Evolutionary conservation across 352 stramenopile species (phyloP).

Genomic region (Pythium plurisporium): DNA sequence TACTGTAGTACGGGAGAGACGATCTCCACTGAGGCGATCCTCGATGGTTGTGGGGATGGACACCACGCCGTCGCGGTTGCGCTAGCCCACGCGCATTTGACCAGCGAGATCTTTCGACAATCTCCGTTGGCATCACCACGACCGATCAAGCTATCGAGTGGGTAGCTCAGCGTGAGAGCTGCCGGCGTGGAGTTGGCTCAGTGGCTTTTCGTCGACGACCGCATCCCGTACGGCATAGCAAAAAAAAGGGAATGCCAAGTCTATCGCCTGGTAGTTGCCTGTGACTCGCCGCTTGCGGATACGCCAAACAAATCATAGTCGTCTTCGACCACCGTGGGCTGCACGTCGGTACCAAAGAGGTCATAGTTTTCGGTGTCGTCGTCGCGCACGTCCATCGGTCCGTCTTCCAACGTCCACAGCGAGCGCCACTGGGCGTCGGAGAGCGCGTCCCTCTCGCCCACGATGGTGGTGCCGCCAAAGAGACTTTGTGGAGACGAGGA

Average conservation of each 20-base stretch:
- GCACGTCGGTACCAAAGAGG: background rate
- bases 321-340: background rate
- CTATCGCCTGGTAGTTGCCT: no score
- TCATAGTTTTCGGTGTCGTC: background rate
- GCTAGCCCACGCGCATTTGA: no score
- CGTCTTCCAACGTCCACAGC: constrained; percentile 6
- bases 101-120: no score
- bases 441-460: background rate
- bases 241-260: no score
- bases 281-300: no score
- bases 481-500: background rate
- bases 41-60: no score
- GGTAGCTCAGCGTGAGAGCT: no score
- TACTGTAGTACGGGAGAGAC: no score
- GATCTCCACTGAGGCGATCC: no score
- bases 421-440: background rate
- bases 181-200: constrained; percentile 14
- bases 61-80: no score
- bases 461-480: background rate
- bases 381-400: background rate
- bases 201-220: constrained; percentile 11
- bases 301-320: constrained; percentile 18
- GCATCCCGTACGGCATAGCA: background rate
- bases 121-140: no score
- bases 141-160: no score